A percentile compares a stretch with the other conserved stretches of the same genome.
phyloP scores from a whole-genome alignment of 2,329 filamentous ascomycete genomes.

The Trichoderma citrinoviride region DNA sequence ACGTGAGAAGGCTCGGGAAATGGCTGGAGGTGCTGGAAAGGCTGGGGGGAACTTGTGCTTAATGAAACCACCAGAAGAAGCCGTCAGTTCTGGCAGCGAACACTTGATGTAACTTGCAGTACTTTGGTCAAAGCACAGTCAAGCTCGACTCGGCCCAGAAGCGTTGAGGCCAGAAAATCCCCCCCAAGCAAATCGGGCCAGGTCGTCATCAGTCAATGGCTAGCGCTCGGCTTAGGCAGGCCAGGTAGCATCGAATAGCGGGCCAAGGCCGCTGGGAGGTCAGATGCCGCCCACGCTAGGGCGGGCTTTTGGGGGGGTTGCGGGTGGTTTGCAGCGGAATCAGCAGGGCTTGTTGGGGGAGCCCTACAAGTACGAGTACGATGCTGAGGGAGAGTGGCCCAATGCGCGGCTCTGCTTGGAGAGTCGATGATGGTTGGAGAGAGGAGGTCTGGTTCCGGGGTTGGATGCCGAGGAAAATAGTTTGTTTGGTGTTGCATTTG shows the following conservation, averaged over 20 bases:
- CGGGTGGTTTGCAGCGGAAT: conserved; percentile 13
- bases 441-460: too few species aligned
- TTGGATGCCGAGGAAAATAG: too few species aligned
- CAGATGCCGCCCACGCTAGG: conserved; percentile 18
- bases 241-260: neutral
- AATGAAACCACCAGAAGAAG: neutral
- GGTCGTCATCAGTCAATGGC: conserved; percentile 17
- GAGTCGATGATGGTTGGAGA: neutral
- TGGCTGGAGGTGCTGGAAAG: neutral
- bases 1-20: conserved; percentile 7
- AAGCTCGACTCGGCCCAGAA: neutral
- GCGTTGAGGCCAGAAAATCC: conserved; percentile 15
- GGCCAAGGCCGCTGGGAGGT: conserved; percentile 19
- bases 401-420: conserved; percentile 15
- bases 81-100: neutral
- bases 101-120: too few species aligned
- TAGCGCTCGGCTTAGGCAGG: neutral
- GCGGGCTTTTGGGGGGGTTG: conserved; percentile 3
- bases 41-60: conserved; percentile 3
- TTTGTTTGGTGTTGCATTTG: too few species aligned
- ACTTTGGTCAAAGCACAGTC: neutral
- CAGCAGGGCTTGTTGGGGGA: conserved; percentile 13
- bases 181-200: conserved; percentile 13
- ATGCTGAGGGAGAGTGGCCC: neutral
- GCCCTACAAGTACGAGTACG: neutral